Evolutionary conservation across 2,329 filamentous ascomycete species (phyloP).

Genomic region (Fusarium heterosporum): DNA sequence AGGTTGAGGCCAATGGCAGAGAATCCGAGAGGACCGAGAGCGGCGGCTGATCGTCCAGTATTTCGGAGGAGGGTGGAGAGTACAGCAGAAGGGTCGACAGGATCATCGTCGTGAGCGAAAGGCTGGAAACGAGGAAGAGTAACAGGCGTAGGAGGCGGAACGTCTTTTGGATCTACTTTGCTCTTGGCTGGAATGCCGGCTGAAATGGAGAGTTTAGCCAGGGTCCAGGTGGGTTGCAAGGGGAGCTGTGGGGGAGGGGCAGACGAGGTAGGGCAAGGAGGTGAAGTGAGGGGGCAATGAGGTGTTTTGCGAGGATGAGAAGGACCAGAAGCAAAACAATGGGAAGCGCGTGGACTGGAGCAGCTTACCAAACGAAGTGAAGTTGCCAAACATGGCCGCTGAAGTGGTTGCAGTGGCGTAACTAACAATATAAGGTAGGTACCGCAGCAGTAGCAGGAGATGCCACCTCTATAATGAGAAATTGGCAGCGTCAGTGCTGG

Average conservation of each 20-base stretch:
- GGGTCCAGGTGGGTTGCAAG: conserved; percentile 25
- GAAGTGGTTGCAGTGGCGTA: conserved; percentile 35
- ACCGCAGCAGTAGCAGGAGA: conserved; percentile 26
- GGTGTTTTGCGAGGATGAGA: conserved; percentile 34
- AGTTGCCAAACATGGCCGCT: conserved; percentile 58
- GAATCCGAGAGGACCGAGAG: conserved; percentile 60
- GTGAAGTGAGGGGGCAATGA: conserved; percentile 36
- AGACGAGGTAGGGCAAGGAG: conserved; percentile 12
- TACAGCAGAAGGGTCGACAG: conserved; percentile 50
- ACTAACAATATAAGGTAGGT: conserved; percentile 36
- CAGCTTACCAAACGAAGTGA: conserved; percentile 55
- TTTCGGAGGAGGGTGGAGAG: conserved; percentile 64
- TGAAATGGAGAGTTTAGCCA: conserved; percentile 40
- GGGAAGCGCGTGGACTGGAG: conserved; percentile 20
- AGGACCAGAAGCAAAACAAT: not conserved
- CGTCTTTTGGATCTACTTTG: conserved; percentile 60
- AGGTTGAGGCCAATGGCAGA: conserved; percentile 69
- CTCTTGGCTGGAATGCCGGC: conserved; percentile 47
- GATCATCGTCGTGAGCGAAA: conserved; percentile 50
- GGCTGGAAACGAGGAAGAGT: conserved; percentile 61
- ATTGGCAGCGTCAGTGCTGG: conserved; percentile 29
- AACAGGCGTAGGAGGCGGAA: conserved; percentile 68
- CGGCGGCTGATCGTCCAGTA: conserved; percentile 61
- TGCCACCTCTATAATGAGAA: conserved; percentile 19
- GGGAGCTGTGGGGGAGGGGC: conserved; percentile 29